Conservation (phyloP, 768 basidiomycete genomes). For the Trametes sanguinea region DNA sequence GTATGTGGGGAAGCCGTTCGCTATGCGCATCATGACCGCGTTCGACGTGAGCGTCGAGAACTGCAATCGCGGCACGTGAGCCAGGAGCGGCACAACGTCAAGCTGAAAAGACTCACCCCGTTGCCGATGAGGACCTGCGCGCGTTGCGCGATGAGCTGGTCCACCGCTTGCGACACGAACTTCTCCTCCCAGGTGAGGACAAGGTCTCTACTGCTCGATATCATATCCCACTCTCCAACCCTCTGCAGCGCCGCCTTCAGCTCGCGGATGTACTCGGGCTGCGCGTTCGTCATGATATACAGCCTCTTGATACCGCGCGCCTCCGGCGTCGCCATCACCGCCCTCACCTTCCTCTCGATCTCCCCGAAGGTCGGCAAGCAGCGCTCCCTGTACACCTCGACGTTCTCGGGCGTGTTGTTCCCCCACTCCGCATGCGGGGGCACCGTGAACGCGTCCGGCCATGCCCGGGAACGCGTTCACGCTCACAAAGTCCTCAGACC, state of each 20-base stretch:
- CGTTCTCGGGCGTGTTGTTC: slow-evolving; percentile 26
- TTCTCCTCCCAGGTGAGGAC: slow-evolving; percentile 53
- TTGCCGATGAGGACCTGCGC: slow-evolving; percentile 71
- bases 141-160: slow-evolving; percentile 66
- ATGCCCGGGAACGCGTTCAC: slow-evolving; percentile 56
- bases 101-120: slow-evolving; percentile 47
- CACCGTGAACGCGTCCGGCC: slow-evolving; percentile 46
- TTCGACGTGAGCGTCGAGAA: slow-evolving; percentile 52
- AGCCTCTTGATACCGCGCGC: slow-evolving; percentile 42
- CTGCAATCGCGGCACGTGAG: slow-evolving; percentile 26
- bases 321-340: slow-evolving; percentile 24
- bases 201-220: slow-evolving; percentile 60
- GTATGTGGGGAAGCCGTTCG: slow-evolving; percentile 33
- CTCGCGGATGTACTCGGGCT: slow-evolving; percentile 49
- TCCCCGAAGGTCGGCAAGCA: slow-evolving; percentile 56
- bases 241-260: slow-evolving; percentile 43
- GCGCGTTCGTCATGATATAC: slow-evolving; percentile 69
- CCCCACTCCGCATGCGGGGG: slow-evolving; percentile 27
- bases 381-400: slow-evolving; percentile 41
- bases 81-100: neutral
- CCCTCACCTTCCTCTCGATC: slow-evolving; percentile 46
- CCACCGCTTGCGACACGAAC: slow-evolving; percentile 57
- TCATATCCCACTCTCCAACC: slow-evolving; percentile 46
- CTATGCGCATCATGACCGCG: slow-evolving; percentile 46
- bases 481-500: slow-evolving; percentile 45